These are phyloP conservation scores for Pythium diclinum DNA, from an alignment of 352 stramenopile species.

Conservation along the genomic window DNA sequence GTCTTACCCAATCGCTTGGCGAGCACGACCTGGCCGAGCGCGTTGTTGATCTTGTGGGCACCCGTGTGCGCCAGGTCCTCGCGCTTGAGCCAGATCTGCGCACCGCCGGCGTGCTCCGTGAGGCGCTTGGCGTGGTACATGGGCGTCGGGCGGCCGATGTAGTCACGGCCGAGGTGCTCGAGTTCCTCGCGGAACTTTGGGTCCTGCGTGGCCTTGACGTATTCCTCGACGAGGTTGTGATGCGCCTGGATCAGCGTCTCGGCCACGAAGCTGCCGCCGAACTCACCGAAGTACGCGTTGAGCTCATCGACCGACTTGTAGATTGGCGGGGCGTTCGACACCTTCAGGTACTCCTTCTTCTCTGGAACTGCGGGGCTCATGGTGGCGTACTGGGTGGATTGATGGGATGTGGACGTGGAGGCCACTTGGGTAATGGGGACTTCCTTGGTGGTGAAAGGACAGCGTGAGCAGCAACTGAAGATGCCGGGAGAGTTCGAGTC, in stretches of 20 bases:
- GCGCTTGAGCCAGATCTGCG: conserved; percentile 98
- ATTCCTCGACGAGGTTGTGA: conserved; percentile 93
- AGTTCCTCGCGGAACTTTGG: conserved; percentile 94
- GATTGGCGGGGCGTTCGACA: conserved; percentile 74
- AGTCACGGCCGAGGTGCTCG: conserved; percentile 94
- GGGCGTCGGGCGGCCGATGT: conserved; percentile 92
- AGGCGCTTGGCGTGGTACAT: conserved; percentile 96
- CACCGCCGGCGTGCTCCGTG: conserved; percentile 90
- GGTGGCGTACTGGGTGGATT: not conserved
- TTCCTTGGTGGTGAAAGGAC: not conserved
- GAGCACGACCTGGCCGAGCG: conserved; percentile 94
- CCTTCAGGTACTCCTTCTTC: conserved; percentile 48
- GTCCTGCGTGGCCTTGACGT: conserved; percentile 94
- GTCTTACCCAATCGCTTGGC: conserved; percentile 96
- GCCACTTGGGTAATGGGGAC: conserved; percentile 12
- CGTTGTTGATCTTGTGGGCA: conserved; percentile 99
- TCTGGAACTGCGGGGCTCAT: conserved; percentile 22
- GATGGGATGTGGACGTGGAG: not conserved
- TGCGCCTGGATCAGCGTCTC: conserved; percentile 97
- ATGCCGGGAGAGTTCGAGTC: conserved; percentile 3
- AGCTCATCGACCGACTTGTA: conserved; percentile 62
- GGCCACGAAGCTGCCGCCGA: conserved; percentile 97
- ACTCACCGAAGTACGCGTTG: conserved; percentile 90
- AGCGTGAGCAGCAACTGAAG: not conserved
- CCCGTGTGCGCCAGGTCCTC: conserved; percentile 98